These are phyloP conservation scores for Phytophthora melonis DNA, from an alignment of 352 stramenopile species.

Conservation along the genomic window DNA sequence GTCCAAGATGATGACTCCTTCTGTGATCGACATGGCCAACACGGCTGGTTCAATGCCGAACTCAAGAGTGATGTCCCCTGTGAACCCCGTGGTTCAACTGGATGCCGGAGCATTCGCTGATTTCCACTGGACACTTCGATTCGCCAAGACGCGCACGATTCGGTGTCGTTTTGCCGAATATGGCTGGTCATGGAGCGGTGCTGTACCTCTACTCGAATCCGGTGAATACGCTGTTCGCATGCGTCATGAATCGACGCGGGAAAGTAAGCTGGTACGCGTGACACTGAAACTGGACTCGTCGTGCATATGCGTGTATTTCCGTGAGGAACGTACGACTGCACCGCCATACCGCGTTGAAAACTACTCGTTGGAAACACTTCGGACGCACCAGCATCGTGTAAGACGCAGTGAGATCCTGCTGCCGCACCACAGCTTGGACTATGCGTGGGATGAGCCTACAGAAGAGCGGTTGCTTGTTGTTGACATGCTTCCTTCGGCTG, in stretches of 20 bases:
- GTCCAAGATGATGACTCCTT: slow-evolving; percentile 60
- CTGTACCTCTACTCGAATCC: slow-evolving; percentile 76
- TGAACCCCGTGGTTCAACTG: slow-evolving; percentile 75
- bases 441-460: slow-evolving; percentile 90
- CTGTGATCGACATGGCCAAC: slow-evolving; percentile 53
- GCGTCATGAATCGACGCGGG: slow-evolving; percentile 83
- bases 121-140: slow-evolving; percentile 85
- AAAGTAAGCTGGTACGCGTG: slow-evolving; percentile 82
- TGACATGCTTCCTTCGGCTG: slow-evolving; percentile 89
- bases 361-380: slow-evolving; percentile 89
- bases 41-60: slow-evolving; percentile 50
- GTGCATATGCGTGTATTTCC: slow-evolving; percentile 85
- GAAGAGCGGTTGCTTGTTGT: slow-evolving; percentile 83
- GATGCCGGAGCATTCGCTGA: slow-evolving; percentile 82
- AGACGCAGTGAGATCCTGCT: slow-evolving; percentile 87
- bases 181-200: slow-evolving; percentile 88
- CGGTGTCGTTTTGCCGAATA: slow-evolving; percentile 76
- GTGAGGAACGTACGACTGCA: slow-evolving; percentile 78
- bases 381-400: slow-evolving; percentile 85
- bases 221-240: slow-evolving; percentile 87
- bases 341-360: slow-evolving; percentile 91
- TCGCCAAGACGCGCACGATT: slow-evolving; percentile 78
- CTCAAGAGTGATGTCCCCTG: slow-evolving; percentile 61
- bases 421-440: slow-evolving; percentile 88
- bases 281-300: slow-evolving; percentile 81